Evolutionary conservation across 441 rosid species (phyloP).

Genomic region (Erysimum cheiri): DNA sequence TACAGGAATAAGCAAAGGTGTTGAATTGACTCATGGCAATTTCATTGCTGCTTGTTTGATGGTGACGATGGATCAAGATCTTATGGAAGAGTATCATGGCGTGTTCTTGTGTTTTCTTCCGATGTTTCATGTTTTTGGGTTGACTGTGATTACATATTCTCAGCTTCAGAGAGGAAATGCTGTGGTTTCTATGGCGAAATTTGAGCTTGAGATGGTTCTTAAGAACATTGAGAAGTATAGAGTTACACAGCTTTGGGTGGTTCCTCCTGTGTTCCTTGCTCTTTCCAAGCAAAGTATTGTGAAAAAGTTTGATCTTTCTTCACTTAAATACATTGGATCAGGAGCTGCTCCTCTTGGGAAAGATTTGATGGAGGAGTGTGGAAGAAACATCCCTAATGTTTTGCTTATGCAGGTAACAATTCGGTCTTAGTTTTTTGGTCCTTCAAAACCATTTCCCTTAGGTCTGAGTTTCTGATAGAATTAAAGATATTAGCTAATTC

Average conservation of each 20-base stretch:
- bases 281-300: conserved; percentile 66
- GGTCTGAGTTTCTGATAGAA: neutral
- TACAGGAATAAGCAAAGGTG: conserved; percentile 86
- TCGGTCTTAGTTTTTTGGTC: conserved; percentile 17
- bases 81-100: conserved; percentile 55
- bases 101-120: conserved; percentile 75
- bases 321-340: conserved; percentile 67
- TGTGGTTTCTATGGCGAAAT: conserved; percentile 67
- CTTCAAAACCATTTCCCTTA: neutral
- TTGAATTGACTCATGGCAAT: conserved; percentile 77
- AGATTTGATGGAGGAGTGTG: conserved; percentile 86
- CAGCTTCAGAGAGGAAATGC: conserved; percentile 72
- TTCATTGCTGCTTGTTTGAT: conserved; percentile 71
- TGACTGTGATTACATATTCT: conserved; percentile 52
- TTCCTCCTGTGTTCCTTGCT: conserved; percentile 83
- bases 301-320: conserved; percentile 69
- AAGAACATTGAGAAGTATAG: conserved; percentile 62
- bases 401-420: conserved; percentile 64
- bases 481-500: conserved; percentile 1
- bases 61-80: conserved; percentile 68
- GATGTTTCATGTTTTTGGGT: conserved; percentile 88
- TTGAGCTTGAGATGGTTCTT: conserved; percentile 62
- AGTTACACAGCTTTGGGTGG: conserved; percentile 75
- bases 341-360: conserved; percentile 92
- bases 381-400: conserved; percentile 61